These are phyloP conservation scores for Trichoderma afroharzianum DNA, from an alignment of 2,329 filamentous ascomycete species.

Conservation along the genomic window DNA sequence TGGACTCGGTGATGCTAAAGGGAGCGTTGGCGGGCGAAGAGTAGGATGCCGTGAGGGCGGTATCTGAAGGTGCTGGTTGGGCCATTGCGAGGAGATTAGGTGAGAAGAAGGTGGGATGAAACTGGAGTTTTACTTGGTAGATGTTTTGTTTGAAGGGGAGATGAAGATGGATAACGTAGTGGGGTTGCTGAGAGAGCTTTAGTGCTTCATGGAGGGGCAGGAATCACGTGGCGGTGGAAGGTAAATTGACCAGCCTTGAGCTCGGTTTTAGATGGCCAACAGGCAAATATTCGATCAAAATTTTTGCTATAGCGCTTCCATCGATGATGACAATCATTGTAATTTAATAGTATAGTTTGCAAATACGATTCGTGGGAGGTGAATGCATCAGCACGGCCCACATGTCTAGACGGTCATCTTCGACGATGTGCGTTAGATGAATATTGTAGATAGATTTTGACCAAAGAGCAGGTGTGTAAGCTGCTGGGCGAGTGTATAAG, in stretches of 20 bases:
- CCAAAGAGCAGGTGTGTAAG: too few relatives aligned
- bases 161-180: constrained; percentile 15
- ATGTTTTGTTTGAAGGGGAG: neutral
- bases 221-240: constrained; percentile 2
- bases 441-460: neutral
- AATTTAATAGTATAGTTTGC: too few relatives aligned
- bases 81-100: neutral
- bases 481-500: neutral
- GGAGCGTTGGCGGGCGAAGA: constrained; percentile 46
- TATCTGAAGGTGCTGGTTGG: neutral
- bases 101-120: neutral
- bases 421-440: neutral
- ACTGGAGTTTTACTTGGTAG: neutral
- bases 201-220: constrained; percentile 14
- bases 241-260: neutral
- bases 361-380: neutral
- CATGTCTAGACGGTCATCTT: neutral
- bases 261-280: too few relatives aligned
- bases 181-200: constrained; percentile 10
- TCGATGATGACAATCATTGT: neutral
- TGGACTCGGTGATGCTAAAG: constrained; percentile 41
- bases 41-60: constrained; percentile 49
- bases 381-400: neutral
- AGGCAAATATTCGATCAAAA: neutral
- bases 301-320: too few relatives aligned